These are phyloP conservation scores for Nematodospora anomalae DNA, from an alignment of 1,139 yeast genomes.

Conservation along the genomic window DNA sequence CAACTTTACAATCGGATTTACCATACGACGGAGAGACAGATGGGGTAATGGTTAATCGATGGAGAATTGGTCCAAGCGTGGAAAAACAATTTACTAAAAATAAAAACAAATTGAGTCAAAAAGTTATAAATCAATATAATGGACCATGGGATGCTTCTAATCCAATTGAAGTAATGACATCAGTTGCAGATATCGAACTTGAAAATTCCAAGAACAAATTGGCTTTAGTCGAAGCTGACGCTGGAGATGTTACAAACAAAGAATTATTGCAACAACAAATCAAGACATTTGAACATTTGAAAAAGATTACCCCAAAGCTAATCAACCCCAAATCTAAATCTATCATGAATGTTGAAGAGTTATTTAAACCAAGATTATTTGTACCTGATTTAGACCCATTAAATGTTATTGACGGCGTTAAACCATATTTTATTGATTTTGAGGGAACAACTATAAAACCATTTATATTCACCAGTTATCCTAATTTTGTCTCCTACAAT, in stretches of 20 bases:
- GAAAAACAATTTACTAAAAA: conserved; percentile 78
- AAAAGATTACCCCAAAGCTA: conserved; percentile 53
- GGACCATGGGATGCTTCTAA: conserved; percentile 76
- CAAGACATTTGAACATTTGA: conserved; percentile 58
- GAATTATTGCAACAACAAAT: conserved; percentile 50
- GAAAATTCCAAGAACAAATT: conserved; percentile 61
- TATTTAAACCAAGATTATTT: conserved; percentile 71
- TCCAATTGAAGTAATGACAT: conserved; percentile 60
- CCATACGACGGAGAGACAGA: conserved; percentile 71
- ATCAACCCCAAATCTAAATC: conserved; percentile 50
- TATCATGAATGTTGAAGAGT: conserved; percentile 58
- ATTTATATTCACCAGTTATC: conserved; percentile 71
- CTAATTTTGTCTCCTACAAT: conserved; percentile 79
- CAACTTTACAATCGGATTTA: conserved; percentile 35
- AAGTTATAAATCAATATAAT: conserved; percentile 44
- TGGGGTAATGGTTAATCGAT: conserved; percentile 57
- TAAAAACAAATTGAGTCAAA: conserved; percentile 48
- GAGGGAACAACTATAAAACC: conserved; percentile 83
- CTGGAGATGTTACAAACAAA: conserved; percentile 39
- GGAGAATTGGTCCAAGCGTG: conserved; percentile 89
- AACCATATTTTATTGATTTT: conserved; percentile 67
- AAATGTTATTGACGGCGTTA: conserved; percentile 60
- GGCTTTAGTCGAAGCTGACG: conserved; percentile 54
- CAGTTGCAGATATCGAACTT: conserved; percentile 66
- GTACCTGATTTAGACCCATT: conserved; percentile 89